Evolutionary conservation across 495 filamentous ascomycete species (phyloP).

Genomic region (Ramalina intermedia): DNA sequence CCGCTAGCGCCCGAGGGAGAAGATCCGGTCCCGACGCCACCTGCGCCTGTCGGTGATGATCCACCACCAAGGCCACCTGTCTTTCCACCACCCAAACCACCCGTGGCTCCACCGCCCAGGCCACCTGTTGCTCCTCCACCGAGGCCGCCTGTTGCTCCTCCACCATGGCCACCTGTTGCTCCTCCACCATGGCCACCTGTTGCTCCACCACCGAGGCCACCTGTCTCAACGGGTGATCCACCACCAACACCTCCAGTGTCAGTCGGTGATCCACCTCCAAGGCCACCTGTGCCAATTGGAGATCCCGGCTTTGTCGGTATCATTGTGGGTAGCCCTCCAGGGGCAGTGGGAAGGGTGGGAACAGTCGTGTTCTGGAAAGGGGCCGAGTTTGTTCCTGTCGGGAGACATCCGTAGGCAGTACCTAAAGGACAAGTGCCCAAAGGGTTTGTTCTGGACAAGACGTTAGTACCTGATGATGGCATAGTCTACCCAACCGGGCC

Average conservation of each 20-base stretch:
- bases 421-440: slow-evolving; percentile 1
- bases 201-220: not conserved
- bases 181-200: not conserved
- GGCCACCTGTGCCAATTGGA: not conserved
- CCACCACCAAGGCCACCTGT: no score
- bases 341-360: not conserved
- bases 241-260: not conserved
- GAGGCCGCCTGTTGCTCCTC: not conserved
- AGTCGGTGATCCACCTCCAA: not conserved
- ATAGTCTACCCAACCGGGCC: no score
- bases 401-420: slow-evolving; percentile 1
- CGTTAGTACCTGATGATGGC: no score
- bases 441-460: not conserved
- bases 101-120: no score
- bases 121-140: not conserved
- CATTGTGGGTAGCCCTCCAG: not conserved
- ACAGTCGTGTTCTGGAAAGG: not conserved
- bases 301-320: not conserved
- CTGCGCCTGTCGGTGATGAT: no score
- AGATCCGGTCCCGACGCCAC: no score
- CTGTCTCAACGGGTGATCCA: not conserved
- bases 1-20: no score
- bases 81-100: no score
- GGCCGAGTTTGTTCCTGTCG: not conserved
- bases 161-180: not conserved